These are phyloP conservation scores for Lactifluus piperatus DNA, from an alignment of 768 basidiomycete species.

Conservation along the genomic window DNA sequence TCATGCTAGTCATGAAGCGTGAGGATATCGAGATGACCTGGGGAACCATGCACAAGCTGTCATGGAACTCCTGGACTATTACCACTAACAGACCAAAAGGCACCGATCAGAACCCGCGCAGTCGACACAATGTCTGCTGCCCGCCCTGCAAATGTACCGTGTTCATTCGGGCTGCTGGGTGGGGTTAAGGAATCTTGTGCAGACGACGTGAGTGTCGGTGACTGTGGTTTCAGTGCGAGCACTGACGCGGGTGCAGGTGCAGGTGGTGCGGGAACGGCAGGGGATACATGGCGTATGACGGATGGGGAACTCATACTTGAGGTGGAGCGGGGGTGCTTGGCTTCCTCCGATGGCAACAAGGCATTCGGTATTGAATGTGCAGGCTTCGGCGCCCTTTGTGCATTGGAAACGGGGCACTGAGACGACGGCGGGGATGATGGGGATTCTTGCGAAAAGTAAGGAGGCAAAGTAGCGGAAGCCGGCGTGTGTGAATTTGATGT, in stretches of 20 bases:
- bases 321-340: slow-evolving; percentile 11
- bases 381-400: not conserved
- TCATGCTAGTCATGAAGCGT: not conserved
- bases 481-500: not conserved
- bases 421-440: not conserved
- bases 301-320: slow-evolving; percentile 12
- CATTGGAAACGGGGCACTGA: not conserved
- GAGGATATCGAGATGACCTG: not conserved
- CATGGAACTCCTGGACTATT: slow-evolving; percentile 11
- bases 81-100: slow-evolving; percentile 38
- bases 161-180: slow-evolving; percentile 16
- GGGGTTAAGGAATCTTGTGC: slow-evolving; percentile 25
- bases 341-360: not conserved
- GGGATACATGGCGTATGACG: slow-evolving; percentile 11
- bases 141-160: slow-evolving; percentile 40
- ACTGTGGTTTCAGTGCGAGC: slow-evolving; percentile 3
- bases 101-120: slow-evolving; percentile 69
- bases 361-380: not conserved
- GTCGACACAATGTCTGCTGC: slow-evolving; percentile 75
- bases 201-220: slow-evolving; percentile 5
- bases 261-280: slow-evolving; percentile 1
- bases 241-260: slow-evolving; percentile 11
- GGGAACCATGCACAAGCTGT: not conserved
- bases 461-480: not conserved
- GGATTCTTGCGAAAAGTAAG: not conserved